Conservation (phyloP, 768 basidiomycete species). For the Xerocomellus intermedius region DNA sequence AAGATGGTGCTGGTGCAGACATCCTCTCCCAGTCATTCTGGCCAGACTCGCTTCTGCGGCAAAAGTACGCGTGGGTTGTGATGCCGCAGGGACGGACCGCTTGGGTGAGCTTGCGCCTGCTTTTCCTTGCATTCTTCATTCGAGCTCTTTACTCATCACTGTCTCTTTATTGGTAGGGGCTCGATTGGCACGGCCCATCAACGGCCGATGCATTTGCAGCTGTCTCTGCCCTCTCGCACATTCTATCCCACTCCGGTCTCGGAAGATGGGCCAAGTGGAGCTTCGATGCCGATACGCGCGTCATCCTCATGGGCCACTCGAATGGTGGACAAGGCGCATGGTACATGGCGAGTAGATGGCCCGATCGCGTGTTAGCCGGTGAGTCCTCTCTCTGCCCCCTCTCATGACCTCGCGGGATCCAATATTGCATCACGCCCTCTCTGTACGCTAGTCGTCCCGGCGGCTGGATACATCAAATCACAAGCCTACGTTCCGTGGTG, state of each 20-base stretch:
- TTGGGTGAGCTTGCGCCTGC: constrained; percentile 54
- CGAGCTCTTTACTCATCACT: neutral
- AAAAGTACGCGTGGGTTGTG: constrained; percentile 68
- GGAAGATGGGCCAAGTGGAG: constrained; percentile 41
- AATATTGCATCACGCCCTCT: neutral
- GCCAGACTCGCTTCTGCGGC: constrained; percentile 58
- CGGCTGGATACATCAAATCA: constrained; percentile 83
- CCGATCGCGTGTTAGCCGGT: constrained; percentile 72
- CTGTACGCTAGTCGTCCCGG: constrained; percentile 57
- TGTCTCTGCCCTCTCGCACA: constrained; percentile 51
- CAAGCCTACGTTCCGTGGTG: constrained; percentile 79
- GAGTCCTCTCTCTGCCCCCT: constrained; percentile 10
- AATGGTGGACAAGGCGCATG: constrained; percentile 92
- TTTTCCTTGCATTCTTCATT: neutral
- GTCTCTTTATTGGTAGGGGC: constrained; percentile 48
- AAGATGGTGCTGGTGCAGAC: constrained; percentile 89
- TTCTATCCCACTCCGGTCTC: constrained; percentile 38
- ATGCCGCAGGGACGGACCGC: constrained; percentile 81
- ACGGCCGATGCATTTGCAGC: constrained; percentile 65
- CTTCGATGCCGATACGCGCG: constrained; percentile 39
- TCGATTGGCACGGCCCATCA: constrained; percentile 93
- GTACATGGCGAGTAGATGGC: constrained; percentile 74
- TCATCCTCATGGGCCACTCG: constrained; percentile 84
- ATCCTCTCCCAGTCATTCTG: constrained; percentile 55
- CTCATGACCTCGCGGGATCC: too few species aligned